Conservation (phyloP, 805 yeast species). For the Pichia kluyveri region DNA sequence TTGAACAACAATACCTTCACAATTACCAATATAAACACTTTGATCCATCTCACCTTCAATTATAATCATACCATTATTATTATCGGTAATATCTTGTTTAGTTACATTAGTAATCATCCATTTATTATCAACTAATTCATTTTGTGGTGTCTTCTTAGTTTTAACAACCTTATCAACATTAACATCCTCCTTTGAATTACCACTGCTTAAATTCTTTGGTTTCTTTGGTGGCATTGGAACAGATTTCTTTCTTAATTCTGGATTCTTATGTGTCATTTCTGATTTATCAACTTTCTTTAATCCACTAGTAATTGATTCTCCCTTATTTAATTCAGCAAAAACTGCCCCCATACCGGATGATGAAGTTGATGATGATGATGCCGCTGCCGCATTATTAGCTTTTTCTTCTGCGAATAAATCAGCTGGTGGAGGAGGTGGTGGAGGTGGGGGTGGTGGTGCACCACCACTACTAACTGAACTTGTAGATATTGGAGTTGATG, state of each 20-base stretch:
- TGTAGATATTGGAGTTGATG: background rate
- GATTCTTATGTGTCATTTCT: conserved; percentile 91
- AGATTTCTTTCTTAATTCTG: conserved; percentile 57
- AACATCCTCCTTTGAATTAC: background rate
- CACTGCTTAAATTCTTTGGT: conserved; percentile 48
- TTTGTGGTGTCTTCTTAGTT: conserved; percentile 37
- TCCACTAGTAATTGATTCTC: conserved; percentile 74
- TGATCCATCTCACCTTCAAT: conserved; percentile 81
- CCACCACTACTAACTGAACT: conserved; percentile 21
- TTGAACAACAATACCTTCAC: conserved; percentile 65
- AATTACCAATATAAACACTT: conserved; percentile 80
- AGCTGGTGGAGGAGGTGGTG: conserved; percentile 82
- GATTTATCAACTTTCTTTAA: conserved; percentile 88
- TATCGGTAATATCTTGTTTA: conserved; percentile 42
- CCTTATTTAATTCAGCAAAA: conserved; percentile 83
- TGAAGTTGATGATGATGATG: background rate
- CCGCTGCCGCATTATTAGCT: conserved; percentile 1
- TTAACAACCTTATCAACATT: background rate
- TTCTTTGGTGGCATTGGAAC: conserved; percentile 78
- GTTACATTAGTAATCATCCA: conserved; percentile 78
- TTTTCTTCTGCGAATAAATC: conserved; percentile 42
- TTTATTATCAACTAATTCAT: conserved; percentile 75
- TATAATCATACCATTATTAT: conserved; percentile 45
- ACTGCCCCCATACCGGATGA: conserved; percentile 69
- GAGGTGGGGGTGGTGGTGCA: conserved; percentile 31